Conservation (phyloP, 495 filamentous ascomycete species). For the Penicillium flavigenum region DNA sequence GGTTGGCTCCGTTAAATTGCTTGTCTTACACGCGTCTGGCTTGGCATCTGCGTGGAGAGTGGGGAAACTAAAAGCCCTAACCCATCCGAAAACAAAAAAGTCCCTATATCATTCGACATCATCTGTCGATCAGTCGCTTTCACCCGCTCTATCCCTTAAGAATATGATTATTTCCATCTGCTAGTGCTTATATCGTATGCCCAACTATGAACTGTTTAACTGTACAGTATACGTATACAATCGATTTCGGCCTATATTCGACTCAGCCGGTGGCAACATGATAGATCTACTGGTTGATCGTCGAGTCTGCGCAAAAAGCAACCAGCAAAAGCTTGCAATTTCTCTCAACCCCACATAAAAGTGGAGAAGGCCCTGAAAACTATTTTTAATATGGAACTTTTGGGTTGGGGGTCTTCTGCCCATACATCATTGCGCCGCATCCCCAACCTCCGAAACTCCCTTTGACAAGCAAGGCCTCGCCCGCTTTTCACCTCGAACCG, state of each 20-base stretch:
- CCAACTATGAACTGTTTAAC: neutral
- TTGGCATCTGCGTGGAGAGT: constrained; percentile 6
- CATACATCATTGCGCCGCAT: constrained; percentile 13
- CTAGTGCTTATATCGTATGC: neutral
- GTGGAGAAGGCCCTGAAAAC: constrained; percentile 11
- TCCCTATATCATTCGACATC: neutral
- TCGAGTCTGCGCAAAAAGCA: constrained; percentile 2
- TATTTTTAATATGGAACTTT: constrained; percentile 12
- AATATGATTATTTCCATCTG: neutral
- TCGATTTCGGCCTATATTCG: neutral
- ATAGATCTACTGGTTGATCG: constrained; percentile 11
- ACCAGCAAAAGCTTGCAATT: constrained; percentile 14
- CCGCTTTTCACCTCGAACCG: neutral
- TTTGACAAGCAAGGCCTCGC: constrained; percentile 8
- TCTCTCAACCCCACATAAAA: constrained; percentile 3
- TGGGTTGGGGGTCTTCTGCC: neutral
- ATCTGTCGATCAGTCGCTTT: neutral
- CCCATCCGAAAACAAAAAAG: neutral
- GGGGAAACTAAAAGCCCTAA: neutral
- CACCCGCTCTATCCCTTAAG: neutral
- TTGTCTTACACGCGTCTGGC: constrained; percentile 13
- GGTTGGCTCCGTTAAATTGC: constrained; percentile 1
- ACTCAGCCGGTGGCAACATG: constrained; percentile 3
- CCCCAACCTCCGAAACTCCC: constrained; percentile 3
- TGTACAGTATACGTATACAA: neutral